These are phyloP conservation scores for Verticillium isaacii DNA, from an alignment of 2,329 filamentous ascomycete species.

Conservation along the genomic window DNA sequence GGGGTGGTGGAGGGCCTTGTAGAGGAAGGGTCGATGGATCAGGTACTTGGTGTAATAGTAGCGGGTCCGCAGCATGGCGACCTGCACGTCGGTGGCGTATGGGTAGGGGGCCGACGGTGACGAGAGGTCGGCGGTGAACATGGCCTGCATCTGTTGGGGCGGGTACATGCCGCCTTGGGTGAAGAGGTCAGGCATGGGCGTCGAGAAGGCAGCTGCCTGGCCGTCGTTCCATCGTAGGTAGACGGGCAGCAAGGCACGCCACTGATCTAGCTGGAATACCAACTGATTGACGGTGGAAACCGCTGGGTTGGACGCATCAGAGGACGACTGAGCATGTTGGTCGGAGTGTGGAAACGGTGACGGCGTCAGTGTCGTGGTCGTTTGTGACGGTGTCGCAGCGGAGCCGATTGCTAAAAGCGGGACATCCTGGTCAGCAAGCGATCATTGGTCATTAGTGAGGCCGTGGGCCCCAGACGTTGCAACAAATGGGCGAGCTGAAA, in stretches of 20 bases:
- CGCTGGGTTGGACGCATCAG: constrained; percentile 9
- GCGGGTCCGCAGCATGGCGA: constrained; percentile 50
- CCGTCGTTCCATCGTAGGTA: constrained; percentile 54
- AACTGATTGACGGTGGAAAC: constrained; percentile 42
- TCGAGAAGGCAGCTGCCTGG: constrained; percentile 37
- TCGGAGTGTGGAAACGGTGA: constrained; percentile 4
- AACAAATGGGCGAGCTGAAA: background rate
- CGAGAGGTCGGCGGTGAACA: constrained; percentile 44
- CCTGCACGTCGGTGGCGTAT: constrained; percentile 51
- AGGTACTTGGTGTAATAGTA: constrained; percentile 57
- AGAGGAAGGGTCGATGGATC: constrained; percentile 53
- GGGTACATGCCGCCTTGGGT: constrained; percentile 14
- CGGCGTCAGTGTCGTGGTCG: background rate
- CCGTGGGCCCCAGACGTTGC: background rate
- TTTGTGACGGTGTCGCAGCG: background rate
- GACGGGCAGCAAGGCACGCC: constrained; percentile 50
- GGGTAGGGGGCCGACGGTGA: constrained; percentile 38
- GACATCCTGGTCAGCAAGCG: background rate
- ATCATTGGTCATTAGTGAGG: background rate
- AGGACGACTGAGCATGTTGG: constrained; percentile 10
- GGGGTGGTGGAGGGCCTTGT: constrained; percentile 54
- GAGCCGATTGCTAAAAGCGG: constrained; percentile 1
- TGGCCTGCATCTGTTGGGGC: constrained; percentile 24
- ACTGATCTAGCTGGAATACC: constrained; percentile 49
- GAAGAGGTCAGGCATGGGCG: constrained; percentile 13